Base-by-base conservation (phyloP, 345 rosid genomes). In the Diplotaxis tenuifolia region DNA sequence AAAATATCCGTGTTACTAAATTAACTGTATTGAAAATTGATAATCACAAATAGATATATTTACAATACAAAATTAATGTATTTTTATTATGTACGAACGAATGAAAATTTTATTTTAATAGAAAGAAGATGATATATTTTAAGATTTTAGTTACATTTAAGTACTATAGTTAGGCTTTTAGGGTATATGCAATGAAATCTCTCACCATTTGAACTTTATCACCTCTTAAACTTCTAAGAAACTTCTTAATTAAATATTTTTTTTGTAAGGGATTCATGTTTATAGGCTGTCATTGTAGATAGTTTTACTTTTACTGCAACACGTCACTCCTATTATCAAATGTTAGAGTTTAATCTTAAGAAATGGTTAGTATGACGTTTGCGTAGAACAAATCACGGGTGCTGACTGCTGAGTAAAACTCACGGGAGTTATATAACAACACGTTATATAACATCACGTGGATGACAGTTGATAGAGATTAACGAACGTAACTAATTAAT, bases 351-450 rank as follows among this genome's bases (percentile, higher is more conserved):
- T 36, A 10, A 36, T 36, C 5, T 36, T 36, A 32, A 36, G 42
- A 36, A 36, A 36, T 36, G 42, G 42, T 36, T 36, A 27, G 29
- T 27, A 36, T 36, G 42, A 36, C 42, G 14, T 36, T 9, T 10
- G 11, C 5, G 14, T 36, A 3, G 42, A 36, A 36, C 42, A 36
- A 36, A 10, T 36, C 68, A 53, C 69, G 69, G 75, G 62, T 36
- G 68, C 18, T 36, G 28, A 36, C n/a, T n/a, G n/a, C n/a, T n/a
- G n/a, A n/a, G 38, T 72, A 38, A 62, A 62, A 52, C 27, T 52
- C 75, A 72, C 62, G 62, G 62, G 75, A 12, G 15, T 52, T 52
- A 36, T 49, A 61, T 32, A 52, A 45, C n/a, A n/a, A n/a, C n/a
- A n/a, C n/a, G n/a, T n/a, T n/a, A n/a, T n/a, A n/a, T n/a, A n/a